phyloP scores from a whole-genome alignment of 2,329 filamentous ascomycete genomes.

The Purpureocillium lavendulum region DNA sequence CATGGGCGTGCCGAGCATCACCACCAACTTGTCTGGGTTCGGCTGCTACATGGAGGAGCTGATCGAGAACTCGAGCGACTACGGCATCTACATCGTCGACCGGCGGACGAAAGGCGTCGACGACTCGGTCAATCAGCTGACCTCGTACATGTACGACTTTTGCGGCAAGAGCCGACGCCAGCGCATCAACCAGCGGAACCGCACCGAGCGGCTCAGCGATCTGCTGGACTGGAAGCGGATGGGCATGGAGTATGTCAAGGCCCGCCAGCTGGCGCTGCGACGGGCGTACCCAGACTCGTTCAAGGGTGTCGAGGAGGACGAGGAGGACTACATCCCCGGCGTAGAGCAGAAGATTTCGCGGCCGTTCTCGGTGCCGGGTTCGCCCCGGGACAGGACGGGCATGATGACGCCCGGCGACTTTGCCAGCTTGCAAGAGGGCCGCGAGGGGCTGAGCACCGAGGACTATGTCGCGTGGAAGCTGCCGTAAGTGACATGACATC shows the following conservation, averaged over 20 bases:
- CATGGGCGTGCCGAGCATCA: constrained; percentile 98
- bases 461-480: constrained; percentile 98
- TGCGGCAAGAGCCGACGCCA: constrained; percentile 87
- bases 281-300: constrained; percentile 89
- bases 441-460: constrained; percentile 87
- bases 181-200: constrained; percentile 96
- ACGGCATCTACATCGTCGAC: constrained; percentile 98
- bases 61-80: constrained; percentile 95
- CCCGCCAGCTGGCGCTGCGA: constrained; percentile 81
- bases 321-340: constrained; percentile 83
- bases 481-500: constrained; percentile 62
- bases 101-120: constrained; percentile 91
- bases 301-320: constrained; percentile 69
- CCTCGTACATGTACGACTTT: constrained; percentile 84
- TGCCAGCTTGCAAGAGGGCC: constrained; percentile 88
- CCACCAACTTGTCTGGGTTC: constrained; percentile 94
- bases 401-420: constrained; percentile 99
- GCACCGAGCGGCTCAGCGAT: constrained; percentile 90
- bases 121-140: constrained; percentile 92
- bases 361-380: constrained; percentile 88
- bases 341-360: constrained; percentile 93
- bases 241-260: constrained; percentile 99
- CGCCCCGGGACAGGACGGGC: constrained; percentile 78
- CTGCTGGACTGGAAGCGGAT: constrained; percentile 98
- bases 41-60: constrained; percentile 99